phyloP scores from a whole-genome alignment of 768 basidiomycete species.

The Amanita subjunquillea region DNA sequence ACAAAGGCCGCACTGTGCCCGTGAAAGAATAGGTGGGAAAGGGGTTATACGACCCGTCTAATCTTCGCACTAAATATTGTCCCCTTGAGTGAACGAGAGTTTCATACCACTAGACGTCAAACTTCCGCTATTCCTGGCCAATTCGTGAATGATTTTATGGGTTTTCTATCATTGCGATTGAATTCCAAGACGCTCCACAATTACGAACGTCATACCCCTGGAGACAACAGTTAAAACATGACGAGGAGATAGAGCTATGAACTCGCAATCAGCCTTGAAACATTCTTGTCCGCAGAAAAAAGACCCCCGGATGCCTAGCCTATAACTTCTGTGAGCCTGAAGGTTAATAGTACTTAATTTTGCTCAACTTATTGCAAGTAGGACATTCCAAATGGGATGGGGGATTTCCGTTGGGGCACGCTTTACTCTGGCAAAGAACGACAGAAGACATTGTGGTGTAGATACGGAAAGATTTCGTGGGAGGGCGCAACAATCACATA shows the following conservation, averaged over 20 bases:
- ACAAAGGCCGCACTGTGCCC: conserved; percentile 69
- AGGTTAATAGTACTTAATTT: conserved; percentile 14
- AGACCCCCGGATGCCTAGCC: conserved; percentile 73
- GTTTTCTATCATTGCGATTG: conserved; percentile 44
- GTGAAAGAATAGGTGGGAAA: conserved; percentile 73
- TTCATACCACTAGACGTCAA: conserved; percentile 4
- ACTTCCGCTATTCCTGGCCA: conserved; percentile 30
- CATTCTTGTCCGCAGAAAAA: conserved; percentile 95
- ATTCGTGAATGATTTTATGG: conserved; percentile 69
- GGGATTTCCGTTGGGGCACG: conserved; percentile 74
- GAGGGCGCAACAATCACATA: not conserved
- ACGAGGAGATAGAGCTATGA: conserved; percentile 1
- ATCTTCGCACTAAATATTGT: not conserved
- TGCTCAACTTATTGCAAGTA: conserved; percentile 74
- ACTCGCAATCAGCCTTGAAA: conserved; percentile 91
- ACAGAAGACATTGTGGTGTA: conserved; percentile 12
- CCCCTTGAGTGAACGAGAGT: not conserved
- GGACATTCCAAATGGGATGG: conserved; percentile 86
- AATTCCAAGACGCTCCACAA: not conserved
- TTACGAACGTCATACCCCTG: conserved; percentile 23
- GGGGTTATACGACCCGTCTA: conserved; percentile 74
- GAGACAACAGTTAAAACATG: conserved; percentile 8
- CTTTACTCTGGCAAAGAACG: conserved; percentile 55
- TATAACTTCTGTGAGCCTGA: conserved; percentile 19
- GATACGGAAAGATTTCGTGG: not conserved